These are phyloP conservation scores for Platismatia glauca DNA, from an alignment of 495 filamentous ascomycete genomes.

Conservation along the genomic window DNA sequence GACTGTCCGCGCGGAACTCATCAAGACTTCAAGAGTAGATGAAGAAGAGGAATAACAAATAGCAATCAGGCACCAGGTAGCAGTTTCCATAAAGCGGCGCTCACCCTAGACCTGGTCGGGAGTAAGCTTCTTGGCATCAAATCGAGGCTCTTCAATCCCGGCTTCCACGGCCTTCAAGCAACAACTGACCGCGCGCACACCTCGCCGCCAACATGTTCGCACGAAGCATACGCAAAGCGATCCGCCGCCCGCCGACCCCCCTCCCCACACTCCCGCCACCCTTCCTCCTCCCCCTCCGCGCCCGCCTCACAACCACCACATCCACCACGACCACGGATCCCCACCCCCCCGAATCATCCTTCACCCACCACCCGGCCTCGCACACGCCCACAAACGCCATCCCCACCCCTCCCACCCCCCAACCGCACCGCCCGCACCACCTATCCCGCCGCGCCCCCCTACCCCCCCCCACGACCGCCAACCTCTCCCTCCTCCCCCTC, in stretches of 20 bases:
- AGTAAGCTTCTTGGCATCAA: too few species aligned
- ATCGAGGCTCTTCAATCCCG: not conserved
- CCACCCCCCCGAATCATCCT: conserved; percentile 9
- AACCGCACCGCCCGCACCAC: conserved; percentile 24
- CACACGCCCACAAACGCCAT: conserved; percentile 35
- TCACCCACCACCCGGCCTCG: conserved; percentile 22
- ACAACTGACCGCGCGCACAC: not conserved
- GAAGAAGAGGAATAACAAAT: too few species aligned
- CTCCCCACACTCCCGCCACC: not conserved
- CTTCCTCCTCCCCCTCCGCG: conserved; percentile 20
- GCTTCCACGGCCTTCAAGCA: not conserved
- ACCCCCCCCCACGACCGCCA: conserved; percentile 23
- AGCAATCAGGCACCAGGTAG: too few species aligned
- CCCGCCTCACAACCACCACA: conserved; percentile 20
- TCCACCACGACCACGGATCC: conserved; percentile 19
- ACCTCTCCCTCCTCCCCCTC: conserved; percentile 56
- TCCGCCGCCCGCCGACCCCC: not conserved
- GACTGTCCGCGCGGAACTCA: too few species aligned
- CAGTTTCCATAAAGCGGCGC: too few species aligned
- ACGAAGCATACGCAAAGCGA: not conserved
- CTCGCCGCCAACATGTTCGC: conserved; percentile 6
- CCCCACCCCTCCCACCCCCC: conserved; percentile 22
- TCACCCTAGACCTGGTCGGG: too few species aligned
- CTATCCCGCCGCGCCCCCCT: conserved; percentile 25
- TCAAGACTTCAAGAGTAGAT: too few species aligned